phyloP scores from a whole-genome alignment of 2,329 filamentous ascomycete species.

The Fusarium zealandicum region DNA sequence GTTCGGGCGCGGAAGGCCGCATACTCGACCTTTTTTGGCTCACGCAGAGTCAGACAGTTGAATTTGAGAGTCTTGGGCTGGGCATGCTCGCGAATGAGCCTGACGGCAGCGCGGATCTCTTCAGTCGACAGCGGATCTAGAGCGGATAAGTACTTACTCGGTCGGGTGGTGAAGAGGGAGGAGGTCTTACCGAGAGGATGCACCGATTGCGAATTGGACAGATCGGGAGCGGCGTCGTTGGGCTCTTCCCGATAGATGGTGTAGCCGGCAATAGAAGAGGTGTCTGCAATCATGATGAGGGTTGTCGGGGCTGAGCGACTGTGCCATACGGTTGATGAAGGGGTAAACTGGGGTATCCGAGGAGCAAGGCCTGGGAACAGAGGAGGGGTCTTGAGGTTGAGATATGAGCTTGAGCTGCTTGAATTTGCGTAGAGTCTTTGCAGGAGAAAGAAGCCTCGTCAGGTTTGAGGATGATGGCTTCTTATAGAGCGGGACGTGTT shows the following conservation, averaged over 20 bases:
- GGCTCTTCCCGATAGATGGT: conserved; percentile 54
- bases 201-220: conserved; percentile 42
- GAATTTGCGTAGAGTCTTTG: not conserved
- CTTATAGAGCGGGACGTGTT: conserved; percentile 34
- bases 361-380: not conserved
- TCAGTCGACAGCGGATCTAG: conserved; percentile 60
- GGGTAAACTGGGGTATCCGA: conserved; percentile 5
- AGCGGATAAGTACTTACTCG: not conserved
- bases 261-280: conserved; percentile 54
- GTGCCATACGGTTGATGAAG: conserved; percentile 39
- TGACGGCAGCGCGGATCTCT: conserved; percentile 60
- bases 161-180: not conserved
- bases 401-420: not conserved
- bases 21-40: conserved; percentile 70
- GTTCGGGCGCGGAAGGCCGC: conserved; percentile 63
- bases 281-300: conserved; percentile 54
- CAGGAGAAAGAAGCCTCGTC: not conserved
- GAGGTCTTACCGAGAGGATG: conserved; percentile 49
- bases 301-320: conserved; percentile 41
- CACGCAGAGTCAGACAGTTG: conserved; percentile 72
- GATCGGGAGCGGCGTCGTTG: conserved; percentile 47
- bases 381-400: not conserved
- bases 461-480: conserved; percentile 28
- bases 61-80: conserved; percentile 48
- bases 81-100: conserved; percentile 54